Evolutionary conservation across 805 yeast species (phyloP), one percentile per base, ranked within the genome.

Genomic region (Schizosaccharomyces octosporus): DNA sequence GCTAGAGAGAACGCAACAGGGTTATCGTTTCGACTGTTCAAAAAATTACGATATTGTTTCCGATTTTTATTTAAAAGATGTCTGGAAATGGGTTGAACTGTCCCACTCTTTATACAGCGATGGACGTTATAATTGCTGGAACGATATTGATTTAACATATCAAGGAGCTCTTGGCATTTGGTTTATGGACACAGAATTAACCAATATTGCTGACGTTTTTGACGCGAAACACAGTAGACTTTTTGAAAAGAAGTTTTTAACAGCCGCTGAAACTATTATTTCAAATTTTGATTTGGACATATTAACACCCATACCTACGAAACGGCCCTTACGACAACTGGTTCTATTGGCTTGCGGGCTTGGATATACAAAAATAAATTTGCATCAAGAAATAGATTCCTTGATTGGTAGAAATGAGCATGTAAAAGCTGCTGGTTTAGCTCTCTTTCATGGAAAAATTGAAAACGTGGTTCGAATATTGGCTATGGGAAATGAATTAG

Each of bases 401-500:
- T 74, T 90, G 51, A 79, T 83, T 27, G 70, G 73, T 0, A 70
- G 73, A 17, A 88, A 85, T 0, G 78, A 79, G 63, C 79, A 78
- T 64, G 95, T 88, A 64, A 83, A 90, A 68, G 97, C 98, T 0
- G 98, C 97, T 0, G 97, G 95, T 0, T 87, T 95, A 95, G 97
- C 97, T 0, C 89, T 88, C 0, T 90, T 90, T 70, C 90, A 87
- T 69, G 96, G 95, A 5, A 86, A 88, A 69, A 85, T 90, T 2
- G 77, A 79, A 2, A 77, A 81, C 60, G 95, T 97, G 0, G 85
- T 89, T 3, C 81, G 80, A 55, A 83, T 87, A n/a, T 73, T 90
- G 61, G 81, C 85, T 0, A 75, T 79, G n/a, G 81, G 81, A 59
- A 82, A 79, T 63, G 88, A 84, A 68, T 74, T 82, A 61, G 75